Evolutionary conservation across 2,329 filamentous ascomycete species (phyloP).

Genomic region (Neurospora sp.): DNA sequence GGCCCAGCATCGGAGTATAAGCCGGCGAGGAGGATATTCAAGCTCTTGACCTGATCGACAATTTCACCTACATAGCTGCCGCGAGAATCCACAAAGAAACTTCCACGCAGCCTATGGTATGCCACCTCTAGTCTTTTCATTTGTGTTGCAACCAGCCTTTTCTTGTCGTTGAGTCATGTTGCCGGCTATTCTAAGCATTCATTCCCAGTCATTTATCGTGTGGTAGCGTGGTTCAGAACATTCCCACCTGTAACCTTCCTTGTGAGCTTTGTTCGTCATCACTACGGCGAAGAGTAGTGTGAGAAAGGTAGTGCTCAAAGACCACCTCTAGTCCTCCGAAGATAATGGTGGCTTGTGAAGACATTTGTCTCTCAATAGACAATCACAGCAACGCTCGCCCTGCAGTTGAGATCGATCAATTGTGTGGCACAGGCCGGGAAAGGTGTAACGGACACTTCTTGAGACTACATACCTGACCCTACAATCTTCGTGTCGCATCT

Average conservation of each 20-base stretch:
- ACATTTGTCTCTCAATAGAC: not conserved
- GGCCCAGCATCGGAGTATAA: not conserved
- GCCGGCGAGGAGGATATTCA: not conserved
- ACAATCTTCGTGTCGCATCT: not conserved
- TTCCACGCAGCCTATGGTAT: not conserved
- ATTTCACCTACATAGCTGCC: not conserved
- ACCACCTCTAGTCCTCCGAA: not conserved
- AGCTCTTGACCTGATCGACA: not conserved
- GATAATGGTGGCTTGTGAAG: not conserved
- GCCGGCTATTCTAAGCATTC: not conserved
- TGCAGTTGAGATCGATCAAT: not conserved
- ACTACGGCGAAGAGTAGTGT: not conserved
- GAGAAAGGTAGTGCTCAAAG: not conserved
- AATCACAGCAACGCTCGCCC: not conserved
- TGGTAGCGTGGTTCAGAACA: not conserved
- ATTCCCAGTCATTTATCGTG: not conserved
- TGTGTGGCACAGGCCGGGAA: not conserved
- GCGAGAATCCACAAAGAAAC: not conserved
- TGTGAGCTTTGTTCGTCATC: not conserved
- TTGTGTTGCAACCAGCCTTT: not conserved
- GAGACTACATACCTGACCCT: not conserved
- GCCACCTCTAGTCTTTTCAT: not conserved
- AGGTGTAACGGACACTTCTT: not conserved
- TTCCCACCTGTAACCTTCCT: not conserved
- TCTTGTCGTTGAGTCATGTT: not conserved